Conservation (phyloP, 2,329 filamentous ascomycete genomes). For the Exophiala dermatitidis region DNA sequence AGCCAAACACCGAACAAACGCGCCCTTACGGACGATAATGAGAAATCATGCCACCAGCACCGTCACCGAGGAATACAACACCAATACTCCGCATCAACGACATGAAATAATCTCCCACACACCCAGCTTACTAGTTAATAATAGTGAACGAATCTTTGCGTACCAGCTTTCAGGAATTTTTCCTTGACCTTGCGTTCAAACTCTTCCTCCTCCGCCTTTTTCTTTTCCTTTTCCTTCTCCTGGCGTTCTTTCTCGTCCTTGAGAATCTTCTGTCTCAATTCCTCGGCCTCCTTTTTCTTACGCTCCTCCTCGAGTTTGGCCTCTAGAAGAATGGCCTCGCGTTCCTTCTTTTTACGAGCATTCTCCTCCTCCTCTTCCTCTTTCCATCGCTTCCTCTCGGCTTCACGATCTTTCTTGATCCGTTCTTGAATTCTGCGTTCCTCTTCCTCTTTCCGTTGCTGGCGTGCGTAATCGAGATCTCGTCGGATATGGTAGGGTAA, state of each 20-base stretch:
- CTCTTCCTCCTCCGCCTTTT: conserved; percentile 46
- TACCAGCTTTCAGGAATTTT: conserved; percentile 31
- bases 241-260: conserved; percentile 33
- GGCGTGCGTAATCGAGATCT: conserved; percentile 27
- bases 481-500: conserved; percentile 27
- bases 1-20: too few species aligned
- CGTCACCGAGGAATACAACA: background rate
- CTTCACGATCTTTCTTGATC: conserved; percentile 30
- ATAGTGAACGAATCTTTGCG: conserved; percentile 5
- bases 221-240: conserved; percentile 44
- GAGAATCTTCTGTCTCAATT: conserved; percentile 24
- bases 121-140: conserved; percentile 1
- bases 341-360: conserved; percentile 29
- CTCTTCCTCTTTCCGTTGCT: conserved; percentile 34
- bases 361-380: conserved; percentile 27
- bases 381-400: conserved; percentile 18
- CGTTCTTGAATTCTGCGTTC: conserved; percentile 43
- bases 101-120: background rate
- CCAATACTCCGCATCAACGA: too few species aligned
- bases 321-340: conserved; percentile 26
- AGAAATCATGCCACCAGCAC: too few species aligned
- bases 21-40: too few species aligned
- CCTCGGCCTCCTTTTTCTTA: conserved; percentile 26
- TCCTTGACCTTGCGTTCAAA: conserved; percentile 37
- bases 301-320: conserved; percentile 26